phyloP scores from a whole-genome alignment of 2,329 filamentous ascomycete species.

The Meredithiella fracta region DNA sequence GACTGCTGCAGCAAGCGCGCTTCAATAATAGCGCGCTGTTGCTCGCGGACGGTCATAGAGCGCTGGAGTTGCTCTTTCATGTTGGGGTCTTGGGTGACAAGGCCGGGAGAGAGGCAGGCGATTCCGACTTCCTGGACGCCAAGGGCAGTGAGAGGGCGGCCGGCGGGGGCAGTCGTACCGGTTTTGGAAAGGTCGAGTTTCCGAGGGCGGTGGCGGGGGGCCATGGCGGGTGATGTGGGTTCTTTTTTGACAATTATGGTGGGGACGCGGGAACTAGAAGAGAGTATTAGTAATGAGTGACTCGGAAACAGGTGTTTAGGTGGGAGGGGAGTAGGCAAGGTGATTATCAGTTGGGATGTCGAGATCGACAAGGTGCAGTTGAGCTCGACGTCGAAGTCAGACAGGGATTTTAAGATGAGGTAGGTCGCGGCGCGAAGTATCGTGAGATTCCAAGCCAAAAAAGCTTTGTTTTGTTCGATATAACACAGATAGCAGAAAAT shows the following conservation, averaged over 20 bases:
- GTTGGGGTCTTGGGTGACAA: slow-evolving; percentile 87
- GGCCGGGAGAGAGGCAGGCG: slow-evolving; percentile 86
- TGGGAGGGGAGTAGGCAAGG: too few species aligned
- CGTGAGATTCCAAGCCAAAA: too few species aligned
- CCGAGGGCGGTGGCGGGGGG: slow-evolving; percentile 56
- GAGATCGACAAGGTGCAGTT: too few species aligned
- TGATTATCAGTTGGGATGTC: too few species aligned
- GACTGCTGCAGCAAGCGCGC: slow-evolving; percentile 76
- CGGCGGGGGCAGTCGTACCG: slow-evolving; percentile 38
- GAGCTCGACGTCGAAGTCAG: too few species aligned
- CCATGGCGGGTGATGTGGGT: slow-evolving; percentile 69
- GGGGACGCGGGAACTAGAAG: slow-evolving; percentile 35
- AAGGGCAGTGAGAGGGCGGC: slow-evolving; percentile 61
- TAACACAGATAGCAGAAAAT: too few species aligned
- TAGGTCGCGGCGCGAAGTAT: too few species aligned
- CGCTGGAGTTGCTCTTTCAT: slow-evolving; percentile 93
- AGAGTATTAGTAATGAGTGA: slow-evolving; percentile 14
- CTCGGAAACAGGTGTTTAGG: too few species aligned
- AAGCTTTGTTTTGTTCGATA: too few species aligned
- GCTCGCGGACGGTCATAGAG: slow-evolving; percentile 82
- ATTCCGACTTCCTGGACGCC: slow-evolving; percentile 86
- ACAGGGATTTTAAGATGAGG: too few species aligned
- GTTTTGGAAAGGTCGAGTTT: slow-evolving; percentile 63
- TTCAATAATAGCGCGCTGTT: slow-evolving; percentile 90
- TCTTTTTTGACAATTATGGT: slow-evolving; percentile 96